Conservation (phyloP, 768 basidiomycete species). For the Lepiota venenata region DNA sequence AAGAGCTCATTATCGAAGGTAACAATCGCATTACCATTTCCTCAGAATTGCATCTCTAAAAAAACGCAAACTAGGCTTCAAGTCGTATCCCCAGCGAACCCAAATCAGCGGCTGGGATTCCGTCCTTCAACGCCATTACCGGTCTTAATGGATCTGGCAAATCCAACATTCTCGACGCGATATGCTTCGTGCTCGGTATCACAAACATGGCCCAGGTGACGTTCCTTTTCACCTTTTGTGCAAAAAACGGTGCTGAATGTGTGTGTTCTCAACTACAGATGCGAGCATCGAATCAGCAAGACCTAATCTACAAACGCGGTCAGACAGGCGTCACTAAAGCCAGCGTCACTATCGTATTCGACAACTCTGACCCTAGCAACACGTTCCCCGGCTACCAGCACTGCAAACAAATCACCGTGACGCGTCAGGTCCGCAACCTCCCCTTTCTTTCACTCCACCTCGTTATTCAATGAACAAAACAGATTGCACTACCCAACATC, state of each 20-base stretch:
- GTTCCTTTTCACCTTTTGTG: background rate
- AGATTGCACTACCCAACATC: slow-evolving; percentile 92
- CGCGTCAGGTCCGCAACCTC: slow-evolving; percentile 71
- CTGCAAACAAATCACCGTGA: slow-evolving; percentile 90
- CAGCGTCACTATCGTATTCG: slow-evolving; percentile 97
- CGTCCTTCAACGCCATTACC: slow-evolving; percentile 98
- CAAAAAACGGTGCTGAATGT: slow-evolving; percentile 8
- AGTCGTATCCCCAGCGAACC: slow-evolving; percentile 95
- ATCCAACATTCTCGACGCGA: slow-evolving; percentile 98
- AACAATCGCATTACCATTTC: slow-evolving; percentile 8
- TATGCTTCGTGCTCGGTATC: slow-evolving; percentile 97
- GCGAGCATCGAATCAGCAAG: slow-evolving; percentile 93
- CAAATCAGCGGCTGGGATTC: slow-evolving; percentile 96
- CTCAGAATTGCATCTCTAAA: background rate
- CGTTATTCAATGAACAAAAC: slow-evolving; percentile 3
- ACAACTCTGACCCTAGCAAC: slow-evolving; percentile 86
- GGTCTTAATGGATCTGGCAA: slow-evolving; percentile 96
- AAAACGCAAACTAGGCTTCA: slow-evolving; percentile 78
- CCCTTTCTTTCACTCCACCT: background rate
- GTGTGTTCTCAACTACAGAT: slow-evolving; percentile 47
- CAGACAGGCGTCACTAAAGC: slow-evolving; percentile 97
- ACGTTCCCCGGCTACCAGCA: slow-evolving; percentile 83
- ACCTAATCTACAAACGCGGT: slow-evolving; percentile 98
- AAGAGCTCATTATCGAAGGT: slow-evolving; percentile 95
- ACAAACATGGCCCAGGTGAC: slow-evolving; percentile 93